Base-by-base conservation (phyloP, 352 stramenopile species). In the Blastocystis sp. region DNA sequence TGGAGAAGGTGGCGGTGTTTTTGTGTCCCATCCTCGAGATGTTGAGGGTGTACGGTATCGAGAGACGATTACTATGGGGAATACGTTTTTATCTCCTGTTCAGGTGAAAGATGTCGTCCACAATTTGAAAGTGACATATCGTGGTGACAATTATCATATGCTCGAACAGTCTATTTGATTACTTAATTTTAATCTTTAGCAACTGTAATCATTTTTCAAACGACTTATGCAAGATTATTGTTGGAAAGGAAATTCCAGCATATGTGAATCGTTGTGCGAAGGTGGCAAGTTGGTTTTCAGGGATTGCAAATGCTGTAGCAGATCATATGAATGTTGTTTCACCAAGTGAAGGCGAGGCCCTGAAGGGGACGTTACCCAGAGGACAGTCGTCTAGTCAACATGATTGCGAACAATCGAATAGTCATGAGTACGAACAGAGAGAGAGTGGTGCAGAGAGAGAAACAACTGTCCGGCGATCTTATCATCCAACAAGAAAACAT, bases 201-300 rank as follows among this genome's bases (percentile, higher is more conserved):
- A 84, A 84, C 53, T 84, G 73, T 42, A 84, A 84, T 42, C 11
- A 84, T 27, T 84, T 84, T 53, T 84, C 73, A 22, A 68, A 84
- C 27, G 73, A 66, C 15, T 84, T 84, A 6, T 84, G 73, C 30
- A 84, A 66, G 51, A 84, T 84, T 37, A 64, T 84, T 64, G 73
- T 66, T 19, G 73, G 73, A 13, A 84, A 84, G 53, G 73, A 44
- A 30, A 84, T 84, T 66, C 73, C 73, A 48, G 7, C 73, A n/a
- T 84, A 68, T 44, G 59, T 84, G 35, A 84, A 84, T 64, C 73
- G 73, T 6, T 84, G 73, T 48, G 73, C 73, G 7, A 33, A 27
- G n/a, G 42, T 84, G 22, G 73, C 73, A 22, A 69, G 44, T 37
- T 64, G 53, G 51, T 37, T 84, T 51, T 48, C 64, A 6, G 35